Evolutionary conservation across 225 moss, liverwort and hornwort species (phyloP), one percentile per base, ranked within the genome.

Genomic region (Straminergon stramineum): DNA sequence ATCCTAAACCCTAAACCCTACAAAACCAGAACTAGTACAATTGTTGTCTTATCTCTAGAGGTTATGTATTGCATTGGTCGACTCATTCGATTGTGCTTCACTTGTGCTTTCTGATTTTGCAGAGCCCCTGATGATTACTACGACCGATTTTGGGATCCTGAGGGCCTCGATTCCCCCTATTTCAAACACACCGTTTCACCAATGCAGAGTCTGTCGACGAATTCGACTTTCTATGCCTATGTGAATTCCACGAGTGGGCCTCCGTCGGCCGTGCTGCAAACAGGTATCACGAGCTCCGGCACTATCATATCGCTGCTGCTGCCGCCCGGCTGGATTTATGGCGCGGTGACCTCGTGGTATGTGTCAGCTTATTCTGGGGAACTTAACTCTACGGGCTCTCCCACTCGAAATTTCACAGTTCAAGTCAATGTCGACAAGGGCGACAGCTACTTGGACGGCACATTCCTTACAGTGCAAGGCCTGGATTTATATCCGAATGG

Each of bases 401-500:
- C 2, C 3, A 41, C 31, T 69, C 91, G 88, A 34, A 79, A 88
- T 5, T 85, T 88, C 71, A 73, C 62, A 21, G 0, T 73, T 45
- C 37, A 64, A 56, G 3, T 80, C 21, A 2, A 1, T 7, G 15
- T 1, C 35, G 0, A 0, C 13, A 0, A 14, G 27, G 0, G 0
- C 79, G 7, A 6, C 15, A 1, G 35, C 70, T 0, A 1, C 39
- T 3, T 90, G 57, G 2, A 35, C 23, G 89, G 79, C 69, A 8
- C 6, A 1, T 86, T 65, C 45, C 64, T 64, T n/a, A n/a, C n/a
- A n/a, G n/a, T n/a, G n/a, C n/a, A n/a, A n/a, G n/a, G n/a, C n/a
- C n/a, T n/a, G n/a, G n/a, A n/a, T n/a, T n/a, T n/a, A n/a, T n/a
- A n/a, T n/a, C n/a, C n/a, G n/a, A n/a, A n/a, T 1, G 4, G 3